Conservation (phyloP, 495 filamentous ascomycete species). For the Aspergillus sparsus region DNA sequence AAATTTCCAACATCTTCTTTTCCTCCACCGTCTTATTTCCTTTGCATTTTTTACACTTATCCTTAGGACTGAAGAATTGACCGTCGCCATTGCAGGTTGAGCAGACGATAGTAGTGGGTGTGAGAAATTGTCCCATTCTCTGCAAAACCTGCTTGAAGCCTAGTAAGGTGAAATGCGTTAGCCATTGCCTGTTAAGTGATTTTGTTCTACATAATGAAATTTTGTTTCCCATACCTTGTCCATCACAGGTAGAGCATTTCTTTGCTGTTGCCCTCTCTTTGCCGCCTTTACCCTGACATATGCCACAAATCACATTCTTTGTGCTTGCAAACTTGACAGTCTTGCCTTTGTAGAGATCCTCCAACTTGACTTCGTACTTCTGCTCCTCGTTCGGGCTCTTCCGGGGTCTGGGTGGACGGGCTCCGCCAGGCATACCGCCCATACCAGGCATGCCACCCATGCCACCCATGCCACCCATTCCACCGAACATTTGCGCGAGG, state of each 20-base stretch:
- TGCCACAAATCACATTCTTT: slow-evolving; percentile 84
- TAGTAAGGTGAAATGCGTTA: slow-evolving; percentile 27
- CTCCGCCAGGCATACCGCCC: slow-evolving; percentile 62
- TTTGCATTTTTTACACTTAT: slow-evolving; percentile 98
- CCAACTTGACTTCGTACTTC: slow-evolving; percentile 82
- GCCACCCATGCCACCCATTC: slow-evolving; percentile 43
- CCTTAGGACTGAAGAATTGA: slow-evolving; percentile 85
- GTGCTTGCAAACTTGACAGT: slow-evolving; percentile 92
- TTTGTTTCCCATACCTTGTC: slow-evolving; percentile 53
- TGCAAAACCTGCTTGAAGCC: slow-evolving; percentile 70
- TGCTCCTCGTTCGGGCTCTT: slow-evolving; percentile 84
- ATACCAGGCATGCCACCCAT: slow-evolving; percentile 56
- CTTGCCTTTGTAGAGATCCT: slow-evolving; percentile 97
- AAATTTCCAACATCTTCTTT: slow-evolving; percentile 92
- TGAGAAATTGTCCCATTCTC: slow-evolving; percentile 78
- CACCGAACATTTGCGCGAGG: slow-evolving; percentile 88
- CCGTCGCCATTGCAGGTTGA: slow-evolving; percentile 79
- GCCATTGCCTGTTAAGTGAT: background rate
- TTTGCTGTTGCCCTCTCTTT: slow-evolving; percentile 89
- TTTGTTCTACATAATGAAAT: background rate
- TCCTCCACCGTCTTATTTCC: slow-evolving; percentile 76
- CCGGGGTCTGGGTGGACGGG: slow-evolving; percentile 58
- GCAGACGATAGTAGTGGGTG: slow-evolving; percentile 71
- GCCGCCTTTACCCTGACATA: slow-evolving; percentile 86
- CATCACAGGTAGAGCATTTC: slow-evolving; percentile 79